Conservation (phyloP, 139 green algal species). For the Closterium sp. region DNA sequence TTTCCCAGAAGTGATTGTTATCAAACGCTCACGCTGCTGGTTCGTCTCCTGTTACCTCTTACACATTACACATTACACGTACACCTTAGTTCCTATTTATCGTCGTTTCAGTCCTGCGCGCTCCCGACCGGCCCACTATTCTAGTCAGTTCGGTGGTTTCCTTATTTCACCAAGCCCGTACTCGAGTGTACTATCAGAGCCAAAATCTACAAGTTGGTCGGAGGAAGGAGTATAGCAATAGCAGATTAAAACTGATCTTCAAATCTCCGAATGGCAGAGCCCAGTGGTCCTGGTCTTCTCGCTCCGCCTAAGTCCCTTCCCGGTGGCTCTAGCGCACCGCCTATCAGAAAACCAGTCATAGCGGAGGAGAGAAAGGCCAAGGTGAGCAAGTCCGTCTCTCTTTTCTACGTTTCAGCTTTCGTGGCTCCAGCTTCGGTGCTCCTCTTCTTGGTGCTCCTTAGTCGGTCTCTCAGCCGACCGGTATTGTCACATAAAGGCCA, state of each 20-base stretch:
- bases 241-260: background rate
- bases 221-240: background rate
- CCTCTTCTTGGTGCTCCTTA: background rate
- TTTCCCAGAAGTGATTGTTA: too few relatives aligned
- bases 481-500: background rate
- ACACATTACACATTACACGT: too few relatives aligned
- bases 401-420: too few relatives aligned
- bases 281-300: background rate
- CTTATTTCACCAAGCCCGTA: background rate
- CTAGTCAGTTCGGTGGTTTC: too few relatives aligned
- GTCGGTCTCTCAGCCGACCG: background rate
- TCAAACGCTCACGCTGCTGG: too few relatives aligned
- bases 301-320: background rate
- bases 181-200: background rate
- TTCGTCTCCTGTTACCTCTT: too few relatives aligned
- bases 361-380: background rate
- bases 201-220: background rate
- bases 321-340: background rate
- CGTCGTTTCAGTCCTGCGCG: too few relatives aligned
- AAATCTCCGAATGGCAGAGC: background rate
- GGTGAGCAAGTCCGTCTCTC: background rate
- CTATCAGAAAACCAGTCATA: background rate
- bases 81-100: too few relatives aligned
- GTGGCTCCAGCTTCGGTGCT: too few relatives aligned
- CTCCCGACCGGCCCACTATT: too few relatives aligned